These are phyloP conservation scores for Wickerhamiella brachini DNA, from an alignment of 805 yeast species.

Conservation along the genomic window DNA sequence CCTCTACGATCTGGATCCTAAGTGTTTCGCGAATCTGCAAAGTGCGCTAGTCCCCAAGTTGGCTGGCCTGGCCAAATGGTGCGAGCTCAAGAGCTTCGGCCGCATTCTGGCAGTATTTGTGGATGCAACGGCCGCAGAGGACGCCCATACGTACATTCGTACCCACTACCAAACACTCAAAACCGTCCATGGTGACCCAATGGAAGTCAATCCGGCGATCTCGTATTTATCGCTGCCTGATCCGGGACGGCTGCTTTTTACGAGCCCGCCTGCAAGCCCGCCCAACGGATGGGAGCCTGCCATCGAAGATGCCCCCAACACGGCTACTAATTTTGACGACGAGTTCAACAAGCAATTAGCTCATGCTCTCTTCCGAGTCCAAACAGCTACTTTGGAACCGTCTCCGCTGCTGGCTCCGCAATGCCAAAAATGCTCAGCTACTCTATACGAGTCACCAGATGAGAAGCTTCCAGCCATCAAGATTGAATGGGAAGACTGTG, in stretches of 20 bases:
- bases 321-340: slow-evolving; percentile 10
- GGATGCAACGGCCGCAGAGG: slow-evolving; percentile 8
- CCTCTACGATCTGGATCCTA: slow-evolving; percentile 9
- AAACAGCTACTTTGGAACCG: neutral
- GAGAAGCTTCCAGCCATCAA: neutral
- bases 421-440: neutral
- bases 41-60: neutral
- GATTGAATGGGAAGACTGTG: neutral
- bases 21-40: slow-evolving; percentile 1
- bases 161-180: neutral
- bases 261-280: slow-evolving; percentile 19
- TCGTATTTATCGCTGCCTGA: slow-evolving; percentile 14
- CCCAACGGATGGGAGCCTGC: slow-evolving; percentile 15
- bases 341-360: slow-evolving; percentile 13
- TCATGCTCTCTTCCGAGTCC: slow-evolving; percentile 8
- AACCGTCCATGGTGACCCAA: slow-evolving; percentile 3
- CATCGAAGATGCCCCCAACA: slow-evolving; percentile 17
- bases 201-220: slow-evolving; percentile 1
- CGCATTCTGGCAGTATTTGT: slow-evolving; percentile 16
- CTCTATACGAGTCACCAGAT: neutral
- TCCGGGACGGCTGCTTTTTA: slow-evolving; percentile 15
- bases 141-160: neutral
- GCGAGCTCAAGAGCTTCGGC: slow-evolving; percentile 13
- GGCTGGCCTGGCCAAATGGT: slow-evolving; percentile 4
- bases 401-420: neutral